Conservation (phyloP, 73 alveolate species). For the Paramecium biaurelia region DNA sequence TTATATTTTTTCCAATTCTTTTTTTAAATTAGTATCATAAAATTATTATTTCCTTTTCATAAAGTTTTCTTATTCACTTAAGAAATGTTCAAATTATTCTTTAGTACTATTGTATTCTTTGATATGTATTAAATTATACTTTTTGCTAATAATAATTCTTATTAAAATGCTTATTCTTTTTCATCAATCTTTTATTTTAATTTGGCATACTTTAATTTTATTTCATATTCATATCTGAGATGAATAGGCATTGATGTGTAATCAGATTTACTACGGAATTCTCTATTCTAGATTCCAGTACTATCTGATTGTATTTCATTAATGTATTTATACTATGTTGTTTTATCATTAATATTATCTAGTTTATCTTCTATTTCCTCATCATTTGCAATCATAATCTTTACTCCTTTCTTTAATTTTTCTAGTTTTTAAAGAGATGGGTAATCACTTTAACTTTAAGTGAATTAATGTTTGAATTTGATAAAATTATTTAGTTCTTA, state of each 20-base stretch:
- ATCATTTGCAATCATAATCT: background rate
- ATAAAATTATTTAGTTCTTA: background rate
- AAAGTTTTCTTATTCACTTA: background rate
- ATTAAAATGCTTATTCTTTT: background rate
- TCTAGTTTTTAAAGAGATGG: background rate
- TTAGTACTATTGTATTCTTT: background rate
- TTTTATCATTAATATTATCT: background rate
- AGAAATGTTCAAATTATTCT: constrained; percentile 12
- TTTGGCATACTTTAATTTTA: background rate
- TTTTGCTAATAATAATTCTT: background rate
- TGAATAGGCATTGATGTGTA: background rate
- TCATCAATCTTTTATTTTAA: background rate
- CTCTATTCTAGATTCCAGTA: background rate
- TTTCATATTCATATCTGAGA: background rate
- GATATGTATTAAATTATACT: background rate
- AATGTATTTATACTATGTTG: background rate
- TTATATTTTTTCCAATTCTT: constrained; percentile 1
- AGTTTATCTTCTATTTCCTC: background rate
- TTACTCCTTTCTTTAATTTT: background rate
- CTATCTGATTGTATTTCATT: background rate
- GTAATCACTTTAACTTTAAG: background rate
- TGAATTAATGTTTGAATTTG: background rate
- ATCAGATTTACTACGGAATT: background rate
- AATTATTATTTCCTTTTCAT: background rate
- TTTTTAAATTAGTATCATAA: background rate